Percentiles rank a stretch among this genome's conserved stretches.
These are phyloP conservation scores for Phlyctochytrium planicorne DNA, from an alignment of 192 early-diverging fungal genomes.

Conservation along the genomic window DNA sequence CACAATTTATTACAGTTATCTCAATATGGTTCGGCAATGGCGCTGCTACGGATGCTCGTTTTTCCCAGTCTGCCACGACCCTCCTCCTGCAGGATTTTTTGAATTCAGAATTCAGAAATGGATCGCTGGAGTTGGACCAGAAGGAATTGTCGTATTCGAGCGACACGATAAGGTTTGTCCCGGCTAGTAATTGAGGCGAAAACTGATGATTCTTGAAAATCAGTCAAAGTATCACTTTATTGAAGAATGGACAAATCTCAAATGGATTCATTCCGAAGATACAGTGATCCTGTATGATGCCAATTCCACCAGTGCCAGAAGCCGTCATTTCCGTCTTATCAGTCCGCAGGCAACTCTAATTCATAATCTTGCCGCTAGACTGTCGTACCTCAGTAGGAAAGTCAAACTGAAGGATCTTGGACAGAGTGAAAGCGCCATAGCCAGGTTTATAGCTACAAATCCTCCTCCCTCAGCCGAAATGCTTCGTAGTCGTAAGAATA, in stretches of 20 bases:
- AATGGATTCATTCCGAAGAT: slow-evolving; percentile 27
- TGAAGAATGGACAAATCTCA: slow-evolving; percentile 29
- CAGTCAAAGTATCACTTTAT: slow-evolving; percentile 25
- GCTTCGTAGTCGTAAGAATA: background rate
- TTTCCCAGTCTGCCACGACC: slow-evolving; percentile 48
- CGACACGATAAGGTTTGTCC: slow-evolving; percentile 37
- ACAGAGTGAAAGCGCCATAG: background rate
- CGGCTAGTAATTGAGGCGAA: background rate
- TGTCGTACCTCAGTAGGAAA: slow-evolving; percentile 26
- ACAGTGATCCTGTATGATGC: slow-evolving; percentile 21
- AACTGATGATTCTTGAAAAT: background rate
- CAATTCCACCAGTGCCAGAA: slow-evolving; percentile 9
- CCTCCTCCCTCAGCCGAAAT: background rate
- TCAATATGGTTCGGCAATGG: slow-evolving; percentile 46
- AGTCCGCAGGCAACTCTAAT: slow-evolving; percentile 38
- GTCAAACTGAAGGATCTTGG: background rate
- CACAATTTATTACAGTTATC: slow-evolving; percentile 31
- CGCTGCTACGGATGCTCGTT: slow-evolving; percentile 56
- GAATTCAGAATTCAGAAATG: slow-evolving; percentile 52
- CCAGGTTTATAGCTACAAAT: background rate
- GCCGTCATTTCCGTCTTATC: slow-evolving; percentile 23
- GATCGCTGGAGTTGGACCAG: slow-evolving; percentile 46
- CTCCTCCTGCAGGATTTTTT: slow-evolving; percentile 57
- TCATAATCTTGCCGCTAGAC: slow-evolving; percentile 33
- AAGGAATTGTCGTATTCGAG: slow-evolving; percentile 51